phyloP scores from a whole-genome alignment of 208 protist species.

The Jaenimonas drosophilae region DNA sequence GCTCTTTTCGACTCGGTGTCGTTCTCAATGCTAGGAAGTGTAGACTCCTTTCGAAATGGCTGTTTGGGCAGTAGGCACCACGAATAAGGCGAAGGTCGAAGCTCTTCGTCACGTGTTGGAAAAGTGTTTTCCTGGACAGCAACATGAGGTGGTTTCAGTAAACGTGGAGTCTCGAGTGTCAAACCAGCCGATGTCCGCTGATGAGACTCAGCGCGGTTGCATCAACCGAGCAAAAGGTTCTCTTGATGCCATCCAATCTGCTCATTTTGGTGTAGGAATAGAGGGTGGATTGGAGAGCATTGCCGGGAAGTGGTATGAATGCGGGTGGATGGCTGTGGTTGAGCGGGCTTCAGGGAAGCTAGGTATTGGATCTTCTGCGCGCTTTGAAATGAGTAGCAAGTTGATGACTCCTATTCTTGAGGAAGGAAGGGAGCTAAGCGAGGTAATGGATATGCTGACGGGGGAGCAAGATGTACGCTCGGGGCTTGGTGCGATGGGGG shows the following conservation, averaged over 20 bases:
- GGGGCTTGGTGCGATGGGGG: slow-evolving; percentile 67
- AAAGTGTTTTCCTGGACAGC: slow-evolving; percentile 41
- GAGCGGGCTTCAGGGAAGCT: slow-evolving; percentile 31
- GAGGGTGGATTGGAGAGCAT: slow-evolving; percentile 72
- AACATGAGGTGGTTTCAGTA: slow-evolving; percentile 32
- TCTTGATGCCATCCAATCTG: slow-evolving; percentile 23
- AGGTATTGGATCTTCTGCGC: slow-evolving; percentile 60
- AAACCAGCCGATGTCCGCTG: slow-evolving; percentile 69
- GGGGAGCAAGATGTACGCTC: slow-evolving; percentile 67
- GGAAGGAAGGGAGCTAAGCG: slow-evolving; percentile 62
- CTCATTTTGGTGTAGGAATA: slow-evolving; percentile 64
- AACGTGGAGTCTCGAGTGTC: slow-evolving; percentile 36
- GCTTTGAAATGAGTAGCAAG: slow-evolving; percentile 67
- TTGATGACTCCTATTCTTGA: slow-evolving; percentile 59
- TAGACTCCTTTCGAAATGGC: too few relatives aligned
- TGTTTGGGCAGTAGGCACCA: slow-evolving; percentile 67
- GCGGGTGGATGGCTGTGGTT: slow-evolving; percentile 69
- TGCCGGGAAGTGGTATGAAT: slow-evolving; percentile 62
- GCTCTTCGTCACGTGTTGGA: slow-evolving; percentile 26
- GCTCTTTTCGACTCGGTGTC: too few relatives aligned
- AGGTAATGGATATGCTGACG: slow-evolving; percentile 72
- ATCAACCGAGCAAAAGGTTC: slow-evolving; percentile 39
- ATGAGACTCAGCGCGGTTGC: slow-evolving; percentile 45
- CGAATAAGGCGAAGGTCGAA: slow-evolving; percentile 63
- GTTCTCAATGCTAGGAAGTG: neutral